phyloP scores from a whole-genome alignment of 2,329 filamentous ascomycete genomes.

The Trichoderma hamatum region DNA sequence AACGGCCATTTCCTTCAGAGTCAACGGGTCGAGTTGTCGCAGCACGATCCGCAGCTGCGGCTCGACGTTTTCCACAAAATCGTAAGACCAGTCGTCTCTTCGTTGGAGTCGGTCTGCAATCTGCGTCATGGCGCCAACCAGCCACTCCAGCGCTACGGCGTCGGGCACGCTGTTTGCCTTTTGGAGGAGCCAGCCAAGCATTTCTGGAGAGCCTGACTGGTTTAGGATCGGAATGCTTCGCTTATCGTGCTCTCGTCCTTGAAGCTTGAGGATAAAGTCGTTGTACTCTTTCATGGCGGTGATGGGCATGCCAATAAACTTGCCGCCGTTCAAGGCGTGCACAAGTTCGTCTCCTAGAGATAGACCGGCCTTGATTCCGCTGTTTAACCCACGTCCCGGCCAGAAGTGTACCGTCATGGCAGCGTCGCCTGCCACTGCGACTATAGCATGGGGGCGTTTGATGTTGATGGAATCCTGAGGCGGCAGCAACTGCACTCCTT shows the following conservation, averaged over 20 bases:
- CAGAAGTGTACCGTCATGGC: slow-evolving; percentile 45
- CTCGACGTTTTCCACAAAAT: slow-evolving; percentile 37
- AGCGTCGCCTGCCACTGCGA: slow-evolving; percentile 42
- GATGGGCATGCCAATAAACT: slow-evolving; percentile 38
- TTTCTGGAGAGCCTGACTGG: slow-evolving; percentile 41
- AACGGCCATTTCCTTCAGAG: slow-evolving; percentile 42
- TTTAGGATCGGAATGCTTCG: slow-evolving; percentile 43
- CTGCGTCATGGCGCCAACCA: slow-evolving; percentile 40
- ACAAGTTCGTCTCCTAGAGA: slow-evolving; percentile 43
- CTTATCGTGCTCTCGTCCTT: slow-evolving; percentile 42
- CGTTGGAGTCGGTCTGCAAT: slow-evolving; percentile 39
- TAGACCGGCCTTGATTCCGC: slow-evolving; percentile 43
- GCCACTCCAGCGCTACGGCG: slow-evolving; percentile 40
- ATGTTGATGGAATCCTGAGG: slow-evolving; percentile 34
- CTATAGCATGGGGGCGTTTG: slow-evolving; percentile 38
- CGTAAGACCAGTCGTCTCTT: slow-evolving; percentile 39
- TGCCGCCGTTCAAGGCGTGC: slow-evolving; percentile 37
- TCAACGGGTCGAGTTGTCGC: slow-evolving; percentile 37
- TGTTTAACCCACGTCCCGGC: slow-evolving; percentile 43
- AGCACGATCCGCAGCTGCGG: slow-evolving; percentile 41
- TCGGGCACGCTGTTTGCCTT: slow-evolving; percentile 40
- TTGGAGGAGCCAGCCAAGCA: slow-evolving; percentile 41
- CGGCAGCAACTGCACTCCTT: slow-evolving; percentile 38
- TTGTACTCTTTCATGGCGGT: slow-evolving; percentile 40
- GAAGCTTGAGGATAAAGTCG: slow-evolving; percentile 43